Base-by-base conservation (phyloP, 257 asterid genomes). In the Solanum pimpinellifolium region DNA sequence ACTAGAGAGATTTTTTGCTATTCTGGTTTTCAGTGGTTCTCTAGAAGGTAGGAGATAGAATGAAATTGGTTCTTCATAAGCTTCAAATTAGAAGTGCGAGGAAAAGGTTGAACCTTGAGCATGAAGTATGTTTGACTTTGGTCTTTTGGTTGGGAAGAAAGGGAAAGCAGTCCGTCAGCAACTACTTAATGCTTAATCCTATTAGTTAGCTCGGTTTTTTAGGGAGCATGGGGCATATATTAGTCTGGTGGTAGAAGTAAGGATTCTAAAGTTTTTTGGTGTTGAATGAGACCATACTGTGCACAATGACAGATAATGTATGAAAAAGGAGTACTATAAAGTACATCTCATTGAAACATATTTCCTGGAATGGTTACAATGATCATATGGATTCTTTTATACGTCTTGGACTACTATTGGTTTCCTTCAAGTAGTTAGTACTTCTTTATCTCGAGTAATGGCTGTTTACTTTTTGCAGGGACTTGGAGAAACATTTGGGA, bases 401-500 rank as follows among this genome's bases (percentile, higher is more conserved):
- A 39, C 21, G 11, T 41, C 83, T 39, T 0, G 56, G 56, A 41
- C 59, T 21, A 75, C 11, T 21, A 12, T 23, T 23, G 31, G 83
- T 23, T 75, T 75, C 83, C 83, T 41, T 35, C 39, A 35, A 47
- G 81, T 35, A 20, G 81, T 73, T 37, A 21, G 10, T 35, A 73
- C 81, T 14, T 37, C 1, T 73, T 73, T 73, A 21, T 10, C 49
- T 44, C 3, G 47, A 73, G 49, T 20, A 73, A 20, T 47, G 42
- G 11, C 31, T 11, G 42, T 15, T 86, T 77, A 14, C 73, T 60
- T 25, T 86, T 75, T 92, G 89, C 96, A 97, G 99, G 99, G 99
- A 83, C 91, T 97, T 25, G 99, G 99, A 60, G 98, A 97, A 94
- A 96, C 99, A 21, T 97, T 97, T 83, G 99, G 99, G 86, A 90